Conservation (phyloP, 176 grass and related monocot genomes). For the Aegilops sharonensis region DNA sequence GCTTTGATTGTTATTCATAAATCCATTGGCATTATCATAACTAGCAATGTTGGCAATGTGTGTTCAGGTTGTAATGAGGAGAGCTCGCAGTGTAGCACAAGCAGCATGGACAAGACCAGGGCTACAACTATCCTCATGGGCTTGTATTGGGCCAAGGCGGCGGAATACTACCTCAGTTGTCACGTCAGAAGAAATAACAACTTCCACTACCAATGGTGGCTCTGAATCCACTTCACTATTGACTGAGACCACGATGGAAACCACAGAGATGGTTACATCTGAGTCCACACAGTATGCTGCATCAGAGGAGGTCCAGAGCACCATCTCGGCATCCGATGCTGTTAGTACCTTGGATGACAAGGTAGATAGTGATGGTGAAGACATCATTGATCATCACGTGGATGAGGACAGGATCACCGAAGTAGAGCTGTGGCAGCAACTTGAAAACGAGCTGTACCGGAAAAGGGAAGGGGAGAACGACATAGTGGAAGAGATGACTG, state of each 20-base stretch:
- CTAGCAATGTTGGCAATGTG: constrained; percentile 9
- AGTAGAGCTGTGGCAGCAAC: constrained; percentile 89
- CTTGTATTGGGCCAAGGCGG: constrained; percentile 79
- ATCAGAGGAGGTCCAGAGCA: constrained; percentile 44
- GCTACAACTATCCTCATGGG: constrained; percentile 84
- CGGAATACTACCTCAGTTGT: constrained; percentile 58
- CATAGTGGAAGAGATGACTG: constrained; percentile 62
- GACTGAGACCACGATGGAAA: constrained; percentile 44
- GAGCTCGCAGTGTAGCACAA: constrained; percentile 80
- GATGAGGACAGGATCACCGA: constrained; percentile 60
- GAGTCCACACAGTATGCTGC: constrained; percentile 42
- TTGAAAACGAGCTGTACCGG: constrained; percentile 79
- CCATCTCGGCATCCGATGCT: constrained; percentile 34
- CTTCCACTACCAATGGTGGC: constrained; percentile 14
- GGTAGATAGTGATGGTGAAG: constrained; percentile 40
- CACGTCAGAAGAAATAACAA: constrained; percentile 43
- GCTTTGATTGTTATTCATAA: background rate
- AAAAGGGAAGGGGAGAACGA: constrained; percentile 54
- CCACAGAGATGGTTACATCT: constrained; percentile 49
- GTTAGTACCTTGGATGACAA: constrained; percentile 51
- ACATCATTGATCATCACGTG: constrained; percentile 33
- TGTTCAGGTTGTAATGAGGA: constrained; percentile 84
- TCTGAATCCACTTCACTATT: constrained; percentile 43
- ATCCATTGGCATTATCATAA: background rate
- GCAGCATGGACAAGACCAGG: constrained; percentile 77